Conservation (phyloP, 768 basidiomycete genomes). For the Phallus indusiatus region DNA sequence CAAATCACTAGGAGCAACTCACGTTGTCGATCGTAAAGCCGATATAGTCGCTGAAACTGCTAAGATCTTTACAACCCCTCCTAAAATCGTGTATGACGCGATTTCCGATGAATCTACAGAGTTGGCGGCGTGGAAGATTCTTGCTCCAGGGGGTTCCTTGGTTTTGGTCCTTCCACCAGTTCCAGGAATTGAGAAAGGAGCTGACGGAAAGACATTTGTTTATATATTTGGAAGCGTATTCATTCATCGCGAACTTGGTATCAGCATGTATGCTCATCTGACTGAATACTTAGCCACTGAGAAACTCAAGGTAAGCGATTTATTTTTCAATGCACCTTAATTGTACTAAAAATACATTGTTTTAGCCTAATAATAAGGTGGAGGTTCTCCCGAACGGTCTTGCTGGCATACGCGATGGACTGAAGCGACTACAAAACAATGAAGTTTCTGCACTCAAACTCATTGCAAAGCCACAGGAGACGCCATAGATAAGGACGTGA, state of each 20-base stretch:
- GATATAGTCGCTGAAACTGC: constrained; percentile 3
- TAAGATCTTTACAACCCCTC: constrained; percentile 14
- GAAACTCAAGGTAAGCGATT: neutral
- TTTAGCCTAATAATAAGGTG: constrained; percentile 19
- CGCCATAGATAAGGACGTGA: constrained; percentile 9
- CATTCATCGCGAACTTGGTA: constrained; percentile 10
- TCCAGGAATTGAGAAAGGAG: neutral
- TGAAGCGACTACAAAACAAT: constrained; percentile 27
- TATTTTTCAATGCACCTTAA: no score
- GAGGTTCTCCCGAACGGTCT: constrained; percentile 36
- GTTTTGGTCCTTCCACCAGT: constrained; percentile 6
- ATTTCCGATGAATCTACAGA: constrained; percentile 31
- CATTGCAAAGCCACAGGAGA: constrained; percentile 32
- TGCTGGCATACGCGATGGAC: constrained; percentile 25
- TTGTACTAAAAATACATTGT: no score
- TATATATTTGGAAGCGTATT: constrained; percentile 8
- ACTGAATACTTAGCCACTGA: neutral
- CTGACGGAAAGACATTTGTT: constrained; percentile 9
- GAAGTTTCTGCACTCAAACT: constrained; percentile 37
- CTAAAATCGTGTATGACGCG: constrained; percentile 22
- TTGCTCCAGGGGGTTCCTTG: constrained; percentile 28
- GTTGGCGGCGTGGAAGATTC: constrained; percentile 25
- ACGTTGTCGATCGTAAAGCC: constrained; percentile 23
- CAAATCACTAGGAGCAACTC: constrained; percentile 23
- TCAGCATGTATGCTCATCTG: neutral